Percentiles rank a stretch among this genome's conserved stretches.
Conservation (phyloP, 176 grass and related monocot genomes). For the Bromus sterilis region DNA sequence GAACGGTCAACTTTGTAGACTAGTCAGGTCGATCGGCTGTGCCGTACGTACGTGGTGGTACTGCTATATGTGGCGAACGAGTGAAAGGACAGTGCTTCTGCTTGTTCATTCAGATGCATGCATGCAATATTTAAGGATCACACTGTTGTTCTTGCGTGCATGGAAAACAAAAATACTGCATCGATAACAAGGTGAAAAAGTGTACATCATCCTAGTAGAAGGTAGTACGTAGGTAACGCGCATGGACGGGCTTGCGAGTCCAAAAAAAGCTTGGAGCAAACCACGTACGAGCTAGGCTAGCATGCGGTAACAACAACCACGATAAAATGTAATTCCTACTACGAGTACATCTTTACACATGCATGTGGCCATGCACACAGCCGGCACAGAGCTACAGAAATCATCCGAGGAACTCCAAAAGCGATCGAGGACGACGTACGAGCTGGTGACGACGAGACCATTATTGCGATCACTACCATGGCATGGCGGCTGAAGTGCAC, state of each 20-base stretch:
- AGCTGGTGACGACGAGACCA: too few relatives aligned
- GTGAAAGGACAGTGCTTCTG: background rate
- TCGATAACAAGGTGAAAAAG: background rate
- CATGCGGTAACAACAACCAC: constrained; percentile 19
- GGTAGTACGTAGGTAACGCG: background rate
- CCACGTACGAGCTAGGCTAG: constrained; percentile 25
- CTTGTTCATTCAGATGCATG: background rate
- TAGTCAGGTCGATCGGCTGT: constrained; percentile 16
- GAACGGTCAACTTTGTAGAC: constrained; percentile 17
- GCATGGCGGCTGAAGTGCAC: background rate
- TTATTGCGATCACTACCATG: background rate
- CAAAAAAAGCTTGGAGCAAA: constrained; percentile 49
- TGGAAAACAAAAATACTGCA: background rate
- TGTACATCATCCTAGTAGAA: background rate
- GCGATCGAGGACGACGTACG: constrained; percentile 16
- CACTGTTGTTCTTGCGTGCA: background rate
- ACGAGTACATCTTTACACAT: constrained; percentile 20
- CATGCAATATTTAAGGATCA: background rate
- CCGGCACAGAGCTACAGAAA: background rate
- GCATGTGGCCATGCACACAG: constrained; percentile 23
- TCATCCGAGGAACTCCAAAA: background rate
- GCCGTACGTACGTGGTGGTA: background rate
- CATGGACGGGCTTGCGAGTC: constrained; percentile 31
- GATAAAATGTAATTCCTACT: constrained; percentile 25
- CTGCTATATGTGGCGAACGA: background rate